phyloP scores from a whole-genome alignment of 495 filamentous ascomycete genomes.

The Neurospora sp. region DNA sequence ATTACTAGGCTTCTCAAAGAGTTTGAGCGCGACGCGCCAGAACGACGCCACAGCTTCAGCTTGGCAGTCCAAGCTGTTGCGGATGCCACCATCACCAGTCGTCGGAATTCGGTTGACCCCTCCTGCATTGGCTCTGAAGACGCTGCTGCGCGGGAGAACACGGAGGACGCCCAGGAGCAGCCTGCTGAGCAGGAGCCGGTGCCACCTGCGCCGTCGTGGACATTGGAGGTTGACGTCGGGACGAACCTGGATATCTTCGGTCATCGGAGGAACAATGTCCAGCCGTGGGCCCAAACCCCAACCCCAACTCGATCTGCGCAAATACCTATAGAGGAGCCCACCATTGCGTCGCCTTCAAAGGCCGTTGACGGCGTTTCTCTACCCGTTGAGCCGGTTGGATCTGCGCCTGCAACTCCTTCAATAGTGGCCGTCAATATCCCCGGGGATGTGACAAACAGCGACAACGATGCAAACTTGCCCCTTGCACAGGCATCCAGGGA shows the following conservation, averaged over 20 bases:
- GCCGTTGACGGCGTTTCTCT: background rate
- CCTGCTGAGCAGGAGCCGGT: background rate
- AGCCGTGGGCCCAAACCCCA: background rate
- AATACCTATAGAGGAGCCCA: background rate
- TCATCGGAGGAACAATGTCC: background rate
- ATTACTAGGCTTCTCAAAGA: conserved; percentile 10
- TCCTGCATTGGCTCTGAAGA: background rate
- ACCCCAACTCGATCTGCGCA: background rate
- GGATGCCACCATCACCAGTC: background rate
- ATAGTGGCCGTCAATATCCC: background rate
- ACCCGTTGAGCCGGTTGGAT: background rate
- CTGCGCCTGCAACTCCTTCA: background rate
- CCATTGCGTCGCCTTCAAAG: background rate
- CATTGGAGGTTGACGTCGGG: conserved; percentile 19
- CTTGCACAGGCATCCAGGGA: conserved; percentile 12
- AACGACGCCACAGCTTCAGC: conserved; percentile 22
- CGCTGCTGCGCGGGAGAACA: background rate
- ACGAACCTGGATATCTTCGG: conserved; percentile 23
- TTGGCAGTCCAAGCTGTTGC: background rate
- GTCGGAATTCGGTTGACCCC: background rate
- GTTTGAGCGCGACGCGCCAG: conserved; percentile 3
- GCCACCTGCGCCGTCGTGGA: background rate
- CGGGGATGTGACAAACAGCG: background rate
- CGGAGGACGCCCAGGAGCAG: background rate
- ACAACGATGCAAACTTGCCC: background rate